Percentiles rank a stretch among this genome's conserved stretches.
Evolutionary conservation across 2,329 filamentous ascomycete species (phyloP).

Genomic region (Trichoderma sp.): DNA sequence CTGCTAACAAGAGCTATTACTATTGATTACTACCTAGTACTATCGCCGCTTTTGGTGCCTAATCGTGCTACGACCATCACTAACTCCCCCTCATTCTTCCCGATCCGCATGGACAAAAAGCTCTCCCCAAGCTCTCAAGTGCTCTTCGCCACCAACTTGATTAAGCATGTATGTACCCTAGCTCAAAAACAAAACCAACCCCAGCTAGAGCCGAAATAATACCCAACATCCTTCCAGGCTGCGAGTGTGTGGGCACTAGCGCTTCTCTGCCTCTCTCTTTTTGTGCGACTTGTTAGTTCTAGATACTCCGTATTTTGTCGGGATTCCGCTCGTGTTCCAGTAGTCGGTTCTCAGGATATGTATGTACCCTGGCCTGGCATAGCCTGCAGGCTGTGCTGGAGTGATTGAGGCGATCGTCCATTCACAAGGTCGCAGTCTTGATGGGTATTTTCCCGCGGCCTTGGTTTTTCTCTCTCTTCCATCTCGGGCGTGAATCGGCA

Average conservation of each 20-base stretch:
- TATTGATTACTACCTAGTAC: neutral
- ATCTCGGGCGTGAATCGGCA: neutral
- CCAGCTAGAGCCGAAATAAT: neutral
- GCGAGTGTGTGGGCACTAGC: neutral
- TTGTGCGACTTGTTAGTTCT: neutral
- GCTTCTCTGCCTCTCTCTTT: neutral
- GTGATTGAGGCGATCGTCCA: neutral
- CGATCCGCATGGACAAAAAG: neutral
- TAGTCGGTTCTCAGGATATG: neutral
- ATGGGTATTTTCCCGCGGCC: neutral
- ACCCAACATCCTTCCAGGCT: slow-evolving; percentile 1
- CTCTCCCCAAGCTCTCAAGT: neutral
- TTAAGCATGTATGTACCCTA: neutral
- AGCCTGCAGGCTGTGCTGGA: neutral
- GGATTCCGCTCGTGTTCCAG: neutral
- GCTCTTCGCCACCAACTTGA: neutral
- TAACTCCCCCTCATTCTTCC: neutral
- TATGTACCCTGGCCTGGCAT: neutral
- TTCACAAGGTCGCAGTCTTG: neutral
- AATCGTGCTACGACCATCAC: too few relatives aligned
- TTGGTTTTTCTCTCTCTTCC: neutral
- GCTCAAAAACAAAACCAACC: neutral
- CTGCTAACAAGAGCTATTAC: neutral
- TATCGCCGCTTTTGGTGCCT: neutral
- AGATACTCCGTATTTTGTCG: neutral